A percentile compares a stretch with the other conserved stretches of the same genome.
phyloP scores from a whole-genome alignment of 768 basidiomycete species.

The Suillus subaureus region DNA sequence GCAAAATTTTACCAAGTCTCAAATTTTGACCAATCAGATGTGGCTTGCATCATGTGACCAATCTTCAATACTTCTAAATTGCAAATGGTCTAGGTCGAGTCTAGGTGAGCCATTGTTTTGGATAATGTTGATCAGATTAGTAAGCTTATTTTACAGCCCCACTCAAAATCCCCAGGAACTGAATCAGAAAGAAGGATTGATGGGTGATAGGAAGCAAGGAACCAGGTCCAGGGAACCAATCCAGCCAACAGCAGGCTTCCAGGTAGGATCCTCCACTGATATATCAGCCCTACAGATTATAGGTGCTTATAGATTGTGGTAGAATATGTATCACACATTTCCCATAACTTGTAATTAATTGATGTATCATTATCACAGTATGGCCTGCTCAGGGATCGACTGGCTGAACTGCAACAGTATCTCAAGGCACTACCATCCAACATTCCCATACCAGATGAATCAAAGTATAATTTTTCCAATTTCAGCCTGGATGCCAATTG shows the following conservation, averaged over 20 bases:
- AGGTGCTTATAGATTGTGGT: background rate
- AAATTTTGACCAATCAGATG: background rate
- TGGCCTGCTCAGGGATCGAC: too few relatives aligned
- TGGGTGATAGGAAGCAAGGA: background rate
- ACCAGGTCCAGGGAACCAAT: background rate
- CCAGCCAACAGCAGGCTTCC: background rate
- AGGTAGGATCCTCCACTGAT: background rate
- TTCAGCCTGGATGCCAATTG: too few relatives aligned
- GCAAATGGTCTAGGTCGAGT: slow-evolving; percentile 1
- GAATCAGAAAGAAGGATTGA: slow-evolving; percentile 1
- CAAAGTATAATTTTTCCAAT: too few relatives aligned
- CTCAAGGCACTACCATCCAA: too few relatives aligned
- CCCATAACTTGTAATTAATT: background rate
- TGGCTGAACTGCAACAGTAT: too few relatives aligned
- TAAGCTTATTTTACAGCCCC: slow-evolving; percentile 1
- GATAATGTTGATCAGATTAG: background rate
- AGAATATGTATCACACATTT: slow-evolving; percentile 1
- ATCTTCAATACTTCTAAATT: background rate
- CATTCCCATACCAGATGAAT: too few relatives aligned
- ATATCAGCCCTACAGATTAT: too few relatives aligned
- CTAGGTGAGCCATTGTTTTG: background rate
- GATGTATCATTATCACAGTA: slow-evolving; percentile 2
- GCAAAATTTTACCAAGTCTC: too few relatives aligned
- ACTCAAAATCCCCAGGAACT: background rate
- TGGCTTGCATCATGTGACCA: slow-evolving; percentile 1